Base-by-base conservation (phyloP, 2,329 filamentous ascomycete species). In the Sporothrix brunneoviolacea region DNA sequence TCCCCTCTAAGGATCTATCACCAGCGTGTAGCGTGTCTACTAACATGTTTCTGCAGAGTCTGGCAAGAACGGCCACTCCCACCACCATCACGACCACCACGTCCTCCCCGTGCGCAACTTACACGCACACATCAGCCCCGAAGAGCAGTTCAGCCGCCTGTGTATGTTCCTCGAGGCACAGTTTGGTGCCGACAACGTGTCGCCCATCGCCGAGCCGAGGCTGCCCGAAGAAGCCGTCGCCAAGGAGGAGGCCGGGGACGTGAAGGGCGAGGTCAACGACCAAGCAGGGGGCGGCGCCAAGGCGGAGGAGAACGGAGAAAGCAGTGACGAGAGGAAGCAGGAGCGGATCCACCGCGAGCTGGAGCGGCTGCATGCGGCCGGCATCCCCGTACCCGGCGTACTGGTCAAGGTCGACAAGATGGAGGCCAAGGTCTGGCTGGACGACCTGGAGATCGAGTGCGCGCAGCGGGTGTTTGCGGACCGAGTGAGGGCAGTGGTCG, bases 101-200 rank as follows among this genome's bases (percentile, higher is more conserved):
- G 53, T 59, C 6, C 65, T 74, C 35, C 68, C 71, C 51, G 66
- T 70, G 21, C 74, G 73, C 41, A 93, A 95, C 63, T 85, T 84
- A 0, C 89, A 95, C 66, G 79, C 84, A 12, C 78, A 85, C 39
- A 69, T 89, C 37, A 78, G 78, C 9, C 76, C 90, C 0, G 75
- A 84, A 39, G 88, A 95, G 59, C 85, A 88, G 36, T 82, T 97
- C 36, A 80, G 85, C 55, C 84, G 91, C 30, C 81, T 98, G 18
- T 86, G 94, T 69, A 88, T 95, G 82, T 95, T 98, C 72, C 83
- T 98, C 13, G 93, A 98, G 72, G 88, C 91, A 3, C 93, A 98
- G 66, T 98, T 98, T 63, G 93, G 93, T 55, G 75, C 81, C 28
- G 84, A 93, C 56, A 84, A 88, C 53, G 83, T 97, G 51, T 75